Percentiles rank a stretch among this genome's conserved stretches.
These are phyloP conservation scores for Syzygium grande DNA, from an alignment of 345 rosid species.

Conservation along the genomic window DNA sequence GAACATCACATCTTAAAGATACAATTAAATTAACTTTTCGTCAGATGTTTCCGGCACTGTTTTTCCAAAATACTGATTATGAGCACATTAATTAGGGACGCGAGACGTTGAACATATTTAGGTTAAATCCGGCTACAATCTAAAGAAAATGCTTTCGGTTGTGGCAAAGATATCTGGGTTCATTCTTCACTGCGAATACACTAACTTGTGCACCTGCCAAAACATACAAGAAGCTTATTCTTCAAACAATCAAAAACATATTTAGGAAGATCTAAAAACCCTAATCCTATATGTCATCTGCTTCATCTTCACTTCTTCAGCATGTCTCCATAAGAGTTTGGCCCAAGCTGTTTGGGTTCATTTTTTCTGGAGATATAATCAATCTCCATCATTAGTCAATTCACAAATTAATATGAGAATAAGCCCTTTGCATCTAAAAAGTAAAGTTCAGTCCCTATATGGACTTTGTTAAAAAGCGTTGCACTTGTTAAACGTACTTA, in stretches of 20 bases:
- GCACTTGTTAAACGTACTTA: not conserved
- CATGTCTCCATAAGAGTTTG: not conserved
- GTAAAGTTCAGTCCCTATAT: not conserved
- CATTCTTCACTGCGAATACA: not conserved
- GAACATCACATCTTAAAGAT: not conserved
- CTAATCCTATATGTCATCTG: not conserved
- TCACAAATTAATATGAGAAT: not conserved
- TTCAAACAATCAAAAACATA: not conserved
- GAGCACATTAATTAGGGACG: not conserved
- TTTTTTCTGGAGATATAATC: not conserved
- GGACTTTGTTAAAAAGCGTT: not conserved
- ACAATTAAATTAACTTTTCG: not conserved
- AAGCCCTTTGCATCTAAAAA: not conserved
- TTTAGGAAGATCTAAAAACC: not conserved
- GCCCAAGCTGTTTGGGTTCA: not conserved
- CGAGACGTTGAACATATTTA: not conserved
- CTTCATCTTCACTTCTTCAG: not conserved
- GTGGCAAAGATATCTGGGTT: not conserved
- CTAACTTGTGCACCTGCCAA: not conserved
- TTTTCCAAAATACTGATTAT: not conserved
- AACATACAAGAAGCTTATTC: not conserved
- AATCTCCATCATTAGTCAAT: not conserved
- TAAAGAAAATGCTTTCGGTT: not conserved
- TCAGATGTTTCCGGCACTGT: not conserved
- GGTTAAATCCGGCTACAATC: not conserved